Evolutionary conservation across 352 stramenopile genomes (phyloP).

Genomic region (Phytopythium boreale): DNA sequence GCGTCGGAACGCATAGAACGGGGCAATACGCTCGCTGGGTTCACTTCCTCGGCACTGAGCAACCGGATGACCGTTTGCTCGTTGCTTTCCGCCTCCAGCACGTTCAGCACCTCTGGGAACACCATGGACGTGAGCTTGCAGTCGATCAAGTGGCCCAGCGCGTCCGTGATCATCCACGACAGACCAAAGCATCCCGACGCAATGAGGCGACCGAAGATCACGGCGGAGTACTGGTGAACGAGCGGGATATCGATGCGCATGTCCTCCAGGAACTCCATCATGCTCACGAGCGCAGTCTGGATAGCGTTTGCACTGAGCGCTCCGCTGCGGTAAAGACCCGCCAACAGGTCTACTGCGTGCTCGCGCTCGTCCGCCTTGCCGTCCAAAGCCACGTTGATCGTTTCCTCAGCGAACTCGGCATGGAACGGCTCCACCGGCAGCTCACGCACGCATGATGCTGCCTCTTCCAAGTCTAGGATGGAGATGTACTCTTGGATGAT

Average conservation of each 20-base stretch:
- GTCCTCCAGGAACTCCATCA: slow-evolving; percentile 83
- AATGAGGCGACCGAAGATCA: slow-evolving; percentile 76
- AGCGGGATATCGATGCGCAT: slow-evolving; percentile 85
- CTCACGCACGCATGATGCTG: slow-evolving; percentile 64
- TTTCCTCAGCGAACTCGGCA: slow-evolving; percentile 67
- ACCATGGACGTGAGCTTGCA: slow-evolving; percentile 61
- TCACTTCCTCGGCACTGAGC: slow-evolving; percentile 81
- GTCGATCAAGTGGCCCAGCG: slow-evolving; percentile 50
- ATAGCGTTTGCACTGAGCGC: slow-evolving; percentile 70
- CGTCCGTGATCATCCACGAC: slow-evolving; percentile 74
- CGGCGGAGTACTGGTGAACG: slow-evolving; percentile 73
- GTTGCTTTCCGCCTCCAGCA: slow-evolving; percentile 74
- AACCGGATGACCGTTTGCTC: slow-evolving; percentile 62
- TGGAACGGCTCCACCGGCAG: slow-evolving; percentile 46
- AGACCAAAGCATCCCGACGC: slow-evolving; percentile 77
- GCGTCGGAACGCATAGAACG: slow-evolving; percentile 35
- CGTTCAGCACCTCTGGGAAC: slow-evolving; percentile 68
- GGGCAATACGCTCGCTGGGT: slow-evolving; percentile 45
- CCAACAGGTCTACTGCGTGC: slow-evolving; percentile 71
- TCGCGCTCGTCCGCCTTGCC: slow-evolving; percentile 69
- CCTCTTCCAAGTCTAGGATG: slow-evolving; percentile 80
- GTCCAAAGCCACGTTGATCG: slow-evolving; percentile 69
- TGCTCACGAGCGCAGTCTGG: slow-evolving; percentile 59
- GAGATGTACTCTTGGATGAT: slow-evolving; percentile 84
- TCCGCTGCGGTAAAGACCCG: slow-evolving; percentile 66